phyloP scores from a whole-genome alignment of 441 rosid species.

The Eutrema salsugineum region DNA sequence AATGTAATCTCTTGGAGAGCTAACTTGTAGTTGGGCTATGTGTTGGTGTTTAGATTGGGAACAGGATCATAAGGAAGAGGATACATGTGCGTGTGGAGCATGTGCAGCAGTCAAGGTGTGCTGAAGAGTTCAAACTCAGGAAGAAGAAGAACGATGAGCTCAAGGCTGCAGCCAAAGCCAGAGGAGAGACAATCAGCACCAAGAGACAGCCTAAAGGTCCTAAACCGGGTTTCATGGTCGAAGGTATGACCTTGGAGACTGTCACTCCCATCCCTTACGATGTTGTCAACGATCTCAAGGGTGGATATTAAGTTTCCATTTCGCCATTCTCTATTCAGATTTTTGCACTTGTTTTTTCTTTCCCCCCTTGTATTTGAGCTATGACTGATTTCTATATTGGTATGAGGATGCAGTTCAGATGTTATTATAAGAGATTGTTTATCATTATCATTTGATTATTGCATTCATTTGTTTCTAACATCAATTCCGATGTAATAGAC shows the following conservation, averaged over 20 bases:
- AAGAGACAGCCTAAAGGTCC: slow-evolving; percentile 48
- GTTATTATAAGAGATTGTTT: not conserved
- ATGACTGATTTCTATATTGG: not conserved
- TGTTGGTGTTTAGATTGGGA: slow-evolving; percentile 28
- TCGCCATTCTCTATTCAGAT: not conserved
- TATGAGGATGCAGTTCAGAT: not conserved
- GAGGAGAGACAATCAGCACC: slow-evolving; percentile 43
- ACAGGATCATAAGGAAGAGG: slow-evolving; percentile 42
- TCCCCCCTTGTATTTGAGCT: not conserved
- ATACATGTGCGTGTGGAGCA: slow-evolving; percentile 46
- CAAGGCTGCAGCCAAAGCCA: slow-evolving; percentile 43
- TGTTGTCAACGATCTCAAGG: slow-evolving; percentile 50
- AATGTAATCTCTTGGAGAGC: not conserved
- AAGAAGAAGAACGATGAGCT: slow-evolving; percentile 33
- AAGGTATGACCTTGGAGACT: slow-evolving; percentile 41
- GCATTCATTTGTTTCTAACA: not conserved
- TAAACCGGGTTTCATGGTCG: slow-evolving; percentile 45
- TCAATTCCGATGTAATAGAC: too few relatives aligned
- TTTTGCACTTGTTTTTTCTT: not conserved
- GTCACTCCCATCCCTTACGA: slow-evolving; percentile 49
- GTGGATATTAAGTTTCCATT: slow-evolving; percentile 27
- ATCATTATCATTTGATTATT: not conserved
- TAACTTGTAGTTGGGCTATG: not conserved
- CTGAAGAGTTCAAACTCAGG: slow-evolving; percentile 39
- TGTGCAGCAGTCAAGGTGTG: slow-evolving; percentile 43